Evolutionary conservation across 164 flowering plant genomes (phyloP).

Genomic region (Tinospora cordifolia): DNA sequence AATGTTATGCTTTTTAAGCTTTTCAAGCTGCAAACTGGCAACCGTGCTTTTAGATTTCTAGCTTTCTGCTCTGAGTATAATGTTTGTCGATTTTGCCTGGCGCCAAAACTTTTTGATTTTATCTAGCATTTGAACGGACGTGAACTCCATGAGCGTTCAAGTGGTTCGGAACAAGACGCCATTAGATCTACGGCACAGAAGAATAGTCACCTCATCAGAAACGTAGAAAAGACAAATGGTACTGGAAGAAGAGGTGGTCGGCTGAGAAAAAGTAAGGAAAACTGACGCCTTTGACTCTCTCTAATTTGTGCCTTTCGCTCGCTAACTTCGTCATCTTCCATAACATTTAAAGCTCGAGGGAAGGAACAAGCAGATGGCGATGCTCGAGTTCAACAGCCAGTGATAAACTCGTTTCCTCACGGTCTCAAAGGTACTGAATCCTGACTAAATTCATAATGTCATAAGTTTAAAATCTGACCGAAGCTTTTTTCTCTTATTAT

Average conservation of each 20-base stretch:
- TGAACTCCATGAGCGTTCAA: constrained; percentile 28
- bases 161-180: constrained; percentile 50
- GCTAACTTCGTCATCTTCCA: constrained; percentile 15
- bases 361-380: constrained; percentile 26
- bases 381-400: constrained; percentile 34
- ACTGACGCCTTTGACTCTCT: background rate
- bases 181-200: constrained; percentile 14
- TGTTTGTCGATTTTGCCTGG: background rate
- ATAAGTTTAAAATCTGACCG: background rate
- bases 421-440: constrained; percentile 58
- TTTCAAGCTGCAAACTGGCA: background rate
- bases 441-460: background rate
- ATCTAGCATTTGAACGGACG: constrained; percentile 47
- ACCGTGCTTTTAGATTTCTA: background rate
- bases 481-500: too few relatives aligned
- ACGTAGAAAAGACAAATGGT: constrained; percentile 38
- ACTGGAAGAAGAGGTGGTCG: constrained; percentile 12
- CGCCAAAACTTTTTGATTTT: constrained; percentile 26
- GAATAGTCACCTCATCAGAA: constrained; percentile 19
- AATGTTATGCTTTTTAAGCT: background rate
- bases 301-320: background rate
- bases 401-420: constrained; percentile 58
- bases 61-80: background rate
- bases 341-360: constrained; percentile 1
- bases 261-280: constrained; percentile 3